A percentile compares a stretch with the other conserved stretches of the same genome.
phyloP scores from a whole-genome alignment of 495 filamentous ascomycete genomes.

The Trichoderma orchidacearum region DNA sequence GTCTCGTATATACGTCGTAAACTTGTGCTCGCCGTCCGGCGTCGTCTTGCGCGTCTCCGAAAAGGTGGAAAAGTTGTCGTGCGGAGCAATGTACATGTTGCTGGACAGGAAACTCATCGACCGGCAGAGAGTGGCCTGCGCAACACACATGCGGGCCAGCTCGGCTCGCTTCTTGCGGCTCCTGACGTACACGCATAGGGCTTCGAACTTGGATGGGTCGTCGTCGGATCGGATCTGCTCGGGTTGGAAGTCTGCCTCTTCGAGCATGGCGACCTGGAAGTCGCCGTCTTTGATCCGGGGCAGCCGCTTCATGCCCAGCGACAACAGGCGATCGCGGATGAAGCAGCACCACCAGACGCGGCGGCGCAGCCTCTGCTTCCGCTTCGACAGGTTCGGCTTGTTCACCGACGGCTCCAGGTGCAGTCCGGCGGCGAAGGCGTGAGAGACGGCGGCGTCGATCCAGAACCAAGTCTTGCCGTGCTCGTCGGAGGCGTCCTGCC shows the following conservation, averaged over 20 bases:
- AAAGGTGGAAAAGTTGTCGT: not conserved
- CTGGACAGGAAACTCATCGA: not conserved
- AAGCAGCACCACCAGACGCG: constrained; percentile 1
- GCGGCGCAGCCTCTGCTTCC: not conserved
- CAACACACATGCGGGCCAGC: not conserved
- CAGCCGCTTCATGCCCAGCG: not conserved
- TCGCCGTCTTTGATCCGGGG: not conserved
- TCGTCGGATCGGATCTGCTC: not conserved
- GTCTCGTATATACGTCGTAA: not conserved
- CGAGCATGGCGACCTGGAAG: not conserved
- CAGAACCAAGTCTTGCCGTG: not conserved
- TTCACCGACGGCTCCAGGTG: not conserved
- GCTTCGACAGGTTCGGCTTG: not conserved
- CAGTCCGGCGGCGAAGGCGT: not conserved
- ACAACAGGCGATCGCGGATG: not conserved
- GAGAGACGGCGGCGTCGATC: not conserved
- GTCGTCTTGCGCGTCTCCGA: not conserved
- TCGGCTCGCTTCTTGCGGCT: not conserved
- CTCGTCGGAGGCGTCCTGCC: not conserved
- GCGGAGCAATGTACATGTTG: not conserved
- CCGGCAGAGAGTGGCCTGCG: not conserved
- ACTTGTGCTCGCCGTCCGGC: not conserved
- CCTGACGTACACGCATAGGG: not conserved
- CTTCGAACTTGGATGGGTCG: not conserved
- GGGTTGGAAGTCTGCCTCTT: not conserved